These are phyloP conservation scores for Annulohypoxylon stygium DNA, from an alignment of 495 filamentous ascomycete genomes.

Conservation along the genomic window DNA sequence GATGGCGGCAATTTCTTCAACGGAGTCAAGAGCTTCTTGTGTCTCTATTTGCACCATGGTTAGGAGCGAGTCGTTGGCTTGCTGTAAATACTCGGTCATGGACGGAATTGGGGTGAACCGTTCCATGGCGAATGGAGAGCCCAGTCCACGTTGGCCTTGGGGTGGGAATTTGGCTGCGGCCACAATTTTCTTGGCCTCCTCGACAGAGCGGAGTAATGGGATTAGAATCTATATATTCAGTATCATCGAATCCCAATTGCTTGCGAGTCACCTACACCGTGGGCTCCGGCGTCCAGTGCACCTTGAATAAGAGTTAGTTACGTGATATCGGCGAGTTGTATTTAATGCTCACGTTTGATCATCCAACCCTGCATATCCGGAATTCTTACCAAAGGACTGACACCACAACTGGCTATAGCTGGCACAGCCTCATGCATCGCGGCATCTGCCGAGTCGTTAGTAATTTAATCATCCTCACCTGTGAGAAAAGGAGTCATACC, in stretches of 20 bases:
- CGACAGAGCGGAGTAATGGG: conserved; percentile 73
- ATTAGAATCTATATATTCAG: conserved; percentile 65
- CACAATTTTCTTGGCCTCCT: conserved; percentile 72
- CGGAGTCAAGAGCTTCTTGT: conserved; percentile 74
- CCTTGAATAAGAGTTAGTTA: conserved; percentile 56
- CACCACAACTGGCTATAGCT: conserved; percentile 73
- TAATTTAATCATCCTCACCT: neutral
- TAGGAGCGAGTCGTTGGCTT: conserved; percentile 78
- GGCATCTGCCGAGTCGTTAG: conserved; percentile 61
- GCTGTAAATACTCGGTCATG: conserved; percentile 74
- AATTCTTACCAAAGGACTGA: conserved; percentile 75
- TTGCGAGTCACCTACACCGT: conserved; percentile 62
- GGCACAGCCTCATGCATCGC: conserved; percentile 87
- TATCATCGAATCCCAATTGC: neutral
- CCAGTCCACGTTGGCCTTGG: conserved; percentile 72
- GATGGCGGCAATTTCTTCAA: conserved; percentile 79
- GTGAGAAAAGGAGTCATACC: conserved; percentile 65
- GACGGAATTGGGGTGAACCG: conserved; percentile 68
- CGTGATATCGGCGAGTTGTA: conserved; percentile 7
- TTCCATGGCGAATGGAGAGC: conserved; percentile 75
- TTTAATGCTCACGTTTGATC: conserved; percentile 71
- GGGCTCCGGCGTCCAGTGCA: conserved; percentile 76
- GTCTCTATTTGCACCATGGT: conserved; percentile 90
- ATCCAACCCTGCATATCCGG: conserved; percentile 76
- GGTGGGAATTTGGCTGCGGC: conserved; percentile 76